phyloP scores from a whole-genome alignment of 2,329 filamentous ascomycete genomes.

The Sporothrix curviconia region DNA sequence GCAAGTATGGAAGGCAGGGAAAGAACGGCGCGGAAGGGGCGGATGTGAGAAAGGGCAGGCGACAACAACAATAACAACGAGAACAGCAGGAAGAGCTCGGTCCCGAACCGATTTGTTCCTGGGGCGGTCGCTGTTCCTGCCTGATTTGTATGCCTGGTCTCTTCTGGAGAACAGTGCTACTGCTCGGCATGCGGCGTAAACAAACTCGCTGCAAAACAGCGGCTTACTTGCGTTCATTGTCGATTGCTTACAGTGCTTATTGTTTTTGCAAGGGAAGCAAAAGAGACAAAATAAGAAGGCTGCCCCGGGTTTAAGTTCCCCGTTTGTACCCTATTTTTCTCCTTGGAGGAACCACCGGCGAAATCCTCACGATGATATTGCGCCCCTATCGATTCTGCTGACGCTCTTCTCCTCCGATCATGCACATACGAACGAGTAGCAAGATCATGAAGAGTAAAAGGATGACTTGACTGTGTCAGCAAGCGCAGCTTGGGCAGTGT shows the following conservation, averaged over 20 bases:
- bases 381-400: background rate
- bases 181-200: too few species aligned
- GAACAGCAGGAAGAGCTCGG: background rate
- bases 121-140: too few species aligned
- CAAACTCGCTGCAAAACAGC: too few species aligned
- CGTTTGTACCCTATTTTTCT: background rate
- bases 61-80: background rate
- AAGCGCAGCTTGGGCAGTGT: too few species aligned
- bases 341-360: background rate
- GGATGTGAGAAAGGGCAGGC: background rate
- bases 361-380: background rate
- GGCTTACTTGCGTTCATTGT: background rate
- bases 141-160: too few species aligned
- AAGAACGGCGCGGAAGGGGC: background rate
- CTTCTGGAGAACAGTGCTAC: too few species aligned
- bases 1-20: background rate
- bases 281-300: too few species aligned
- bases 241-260: too few species aligned
- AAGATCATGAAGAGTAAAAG: background rate
- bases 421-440: background rate
- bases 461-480: too few species aligned
- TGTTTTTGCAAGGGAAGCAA: background rate
- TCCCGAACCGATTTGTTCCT: too few species aligned
- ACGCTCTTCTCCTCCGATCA: background rate
- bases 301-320: constrained; percentile 3